Base-by-base conservation (phyloP, 192 early-diverging fungal genomes). In the Geranomyces variabilis region DNA sequence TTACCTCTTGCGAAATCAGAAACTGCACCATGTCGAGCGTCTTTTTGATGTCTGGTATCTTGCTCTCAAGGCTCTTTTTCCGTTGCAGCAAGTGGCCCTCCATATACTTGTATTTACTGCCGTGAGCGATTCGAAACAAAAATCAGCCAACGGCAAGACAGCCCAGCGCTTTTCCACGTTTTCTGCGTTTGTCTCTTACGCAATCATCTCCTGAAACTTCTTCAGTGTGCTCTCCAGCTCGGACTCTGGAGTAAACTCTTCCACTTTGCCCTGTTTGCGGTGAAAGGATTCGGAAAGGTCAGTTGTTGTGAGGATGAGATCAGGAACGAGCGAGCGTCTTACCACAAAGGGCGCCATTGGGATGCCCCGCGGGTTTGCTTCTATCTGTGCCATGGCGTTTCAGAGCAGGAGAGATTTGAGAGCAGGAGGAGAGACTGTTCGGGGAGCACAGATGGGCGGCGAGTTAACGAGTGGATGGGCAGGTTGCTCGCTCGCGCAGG, bases 31-130 rank as follows among this genome's bases (percentile, higher is more conserved):
- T 90, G 47, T 89, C 88, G 56, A 96, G 80, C 0, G 94, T 95
- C 80, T 97, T 97, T 81, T 93, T 88, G 66, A 99, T 93, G 77
- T 99, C 95, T 4, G 96, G 96, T 45, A 99, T 91, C 83, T 99
- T 99, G 30, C 89, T 82, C 69, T 96, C 93, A 22, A 99, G 86
- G 48, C 86, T 84, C 34, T 84, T 83, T 72, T 90, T 91, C 68
- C 93, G 91, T 69, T 94, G 93, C 19, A 93, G 77, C 76, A 92
- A 84, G 70, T 94, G 94, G 71, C 87, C 81, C 77, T 99, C 95
- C 96, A 99, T 99, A 75, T 93, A 97, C 79, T 92, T 93, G 90
- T 97, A 99, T 79, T 99, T 99, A 58, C 96, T 93, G 69, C 73
- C 9, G 26, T 43, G 49, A n/a, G 26, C 5, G 36, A 10, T 0